Conservation (phyloP, 192 early-diverging fungal species). For the Mycoemilia scoparia region DNA sequence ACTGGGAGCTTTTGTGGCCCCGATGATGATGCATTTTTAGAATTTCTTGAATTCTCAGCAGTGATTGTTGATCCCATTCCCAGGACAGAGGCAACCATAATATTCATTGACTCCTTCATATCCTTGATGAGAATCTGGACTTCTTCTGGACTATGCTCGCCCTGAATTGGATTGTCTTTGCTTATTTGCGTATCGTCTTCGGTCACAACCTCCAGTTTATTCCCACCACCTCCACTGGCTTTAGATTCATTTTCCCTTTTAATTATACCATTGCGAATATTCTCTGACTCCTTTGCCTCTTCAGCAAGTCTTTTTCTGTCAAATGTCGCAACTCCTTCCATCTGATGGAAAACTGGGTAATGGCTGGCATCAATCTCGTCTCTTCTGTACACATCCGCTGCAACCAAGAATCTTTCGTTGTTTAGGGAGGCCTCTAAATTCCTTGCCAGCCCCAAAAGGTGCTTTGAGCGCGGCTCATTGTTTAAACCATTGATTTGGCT, state of each 20-base stretch:
- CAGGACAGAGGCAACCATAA: constrained; percentile 59
- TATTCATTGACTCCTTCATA: constrained; percentile 68
- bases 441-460: constrained; percentile 9
- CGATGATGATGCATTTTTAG: no score
- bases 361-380: constrained; percentile 93
- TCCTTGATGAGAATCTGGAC: constrained; percentile 39
- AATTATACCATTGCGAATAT: neutral
- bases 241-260: neutral
- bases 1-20: constrained; percentile 43
- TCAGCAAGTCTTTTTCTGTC: no score
- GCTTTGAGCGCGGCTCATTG: no score
- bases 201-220: neutral
- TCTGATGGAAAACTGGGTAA: constrained; percentile 97
- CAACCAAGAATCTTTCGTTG: constrained; percentile 58
- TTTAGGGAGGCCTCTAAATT: constrained; percentile 10
- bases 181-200: constrained; percentile 30
- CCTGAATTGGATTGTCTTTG: constrained; percentile 54
- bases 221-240: neutral
- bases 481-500: constrained; percentile 3
- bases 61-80: no score
- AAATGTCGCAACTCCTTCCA: constrained; percentile 72
- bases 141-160: constrained; percentile 39
- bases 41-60: no score
- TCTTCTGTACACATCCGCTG: constrained; percentile 91
- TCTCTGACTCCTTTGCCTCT: no score